Evolutionary conservation across 2,329 filamentous ascomycete species (phyloP).

Genomic region (Exophiala spinifera): DNA sequence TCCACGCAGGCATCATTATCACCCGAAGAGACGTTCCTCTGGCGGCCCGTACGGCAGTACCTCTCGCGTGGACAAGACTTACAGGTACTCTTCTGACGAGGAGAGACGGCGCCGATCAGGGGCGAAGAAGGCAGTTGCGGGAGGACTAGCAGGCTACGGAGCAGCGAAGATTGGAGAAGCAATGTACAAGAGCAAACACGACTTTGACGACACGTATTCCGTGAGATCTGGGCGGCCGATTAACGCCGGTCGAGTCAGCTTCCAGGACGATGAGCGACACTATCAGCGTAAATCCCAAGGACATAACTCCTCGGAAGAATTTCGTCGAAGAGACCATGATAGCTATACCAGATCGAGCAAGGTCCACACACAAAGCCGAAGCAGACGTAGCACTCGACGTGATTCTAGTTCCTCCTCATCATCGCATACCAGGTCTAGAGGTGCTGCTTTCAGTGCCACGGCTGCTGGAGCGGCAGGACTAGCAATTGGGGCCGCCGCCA

Average conservation of each 20-base stretch:
- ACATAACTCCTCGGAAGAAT: slow-evolving; percentile 43
- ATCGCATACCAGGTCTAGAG: slow-evolving; percentile 18
- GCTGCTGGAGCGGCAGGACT: slow-evolving; percentile 37
- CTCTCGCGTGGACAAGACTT: slow-evolving; percentile 57
- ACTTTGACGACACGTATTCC: slow-evolving; percentile 61
- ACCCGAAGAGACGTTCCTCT: slow-evolving; percentile 31
- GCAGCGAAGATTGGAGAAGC: slow-evolving; percentile 53
- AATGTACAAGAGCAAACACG: slow-evolving; percentile 50
- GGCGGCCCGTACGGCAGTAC: slow-evolving; percentile 37
- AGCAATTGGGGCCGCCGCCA: slow-evolving; percentile 35
- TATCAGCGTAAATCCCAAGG: slow-evolving; percentile 37
- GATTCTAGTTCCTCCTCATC: slow-evolving; percentile 23
- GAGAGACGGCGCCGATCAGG: slow-evolving; percentile 45
- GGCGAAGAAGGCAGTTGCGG: slow-evolving; percentile 52
- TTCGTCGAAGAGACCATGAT: slow-evolving; percentile 33
- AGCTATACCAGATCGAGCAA: slow-evolving; percentile 27
- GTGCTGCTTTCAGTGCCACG: slow-evolving; percentile 37
- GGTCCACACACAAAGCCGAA: neutral
- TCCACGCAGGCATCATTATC: slow-evolving; percentile 59
- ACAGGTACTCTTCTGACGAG: slow-evolving; percentile 54
- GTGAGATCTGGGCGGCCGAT: slow-evolving; percentile 51
- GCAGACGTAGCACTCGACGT: slow-evolving; percentile 7
- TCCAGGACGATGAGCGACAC: slow-evolving; percentile 26
- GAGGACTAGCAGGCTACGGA: slow-evolving; percentile 52
- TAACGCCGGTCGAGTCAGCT: slow-evolving; percentile 34